A percentile compares a stretch with the other conserved stretches of the same genome.
phyloP scores from a whole-genome alignment of 306 rosid species.

The Cicer pinnatifidum region DNA sequence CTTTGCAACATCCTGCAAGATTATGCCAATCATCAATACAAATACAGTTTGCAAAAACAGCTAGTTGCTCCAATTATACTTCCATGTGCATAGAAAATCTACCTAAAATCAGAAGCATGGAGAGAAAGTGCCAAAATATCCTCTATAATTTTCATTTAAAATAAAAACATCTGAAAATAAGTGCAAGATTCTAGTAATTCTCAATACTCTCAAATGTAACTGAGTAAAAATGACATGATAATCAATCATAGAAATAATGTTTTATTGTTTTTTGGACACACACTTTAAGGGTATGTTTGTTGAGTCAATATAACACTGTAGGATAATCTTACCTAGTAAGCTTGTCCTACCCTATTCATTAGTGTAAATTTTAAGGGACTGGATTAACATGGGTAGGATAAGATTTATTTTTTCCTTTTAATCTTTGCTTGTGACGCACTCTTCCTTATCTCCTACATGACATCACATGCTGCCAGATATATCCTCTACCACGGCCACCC shows the following conservation, averaged over 20 bases:
- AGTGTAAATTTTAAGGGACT: background rate
- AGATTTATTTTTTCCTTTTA: background rate
- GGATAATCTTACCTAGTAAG: background rate
- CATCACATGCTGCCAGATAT: background rate
- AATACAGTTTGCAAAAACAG: conserved; percentile 36
- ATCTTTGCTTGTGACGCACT: background rate
- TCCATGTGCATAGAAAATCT: conserved; percentile 11
- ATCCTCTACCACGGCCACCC: too few relatives aligned
- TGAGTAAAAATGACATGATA: conserved; percentile 21
- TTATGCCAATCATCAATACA: conserved; percentile 23
- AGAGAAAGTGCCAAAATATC: conserved; percentile 26
- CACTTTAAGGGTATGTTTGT: background rate
- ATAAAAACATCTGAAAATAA: conserved; percentile 14
- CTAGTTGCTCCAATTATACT: conserved; percentile 29
- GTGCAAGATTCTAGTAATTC: conserved; percentile 25
- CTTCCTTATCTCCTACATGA: background rate
- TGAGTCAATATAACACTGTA: background rate
- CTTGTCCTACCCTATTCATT: background rate
- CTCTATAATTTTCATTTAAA: conserved; percentile 19
- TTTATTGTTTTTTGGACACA: background rate
- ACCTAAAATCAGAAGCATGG: conserved; percentile 1
- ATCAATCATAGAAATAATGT: background rate
- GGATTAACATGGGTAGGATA: background rate
- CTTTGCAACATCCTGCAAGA: conserved; percentile 78
- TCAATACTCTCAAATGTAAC: conserved; percentile 27